phyloP scores from a whole-genome alignment of 2,329 filamentous ascomycete genomes.

The Fusarium dlaminii region DNA sequence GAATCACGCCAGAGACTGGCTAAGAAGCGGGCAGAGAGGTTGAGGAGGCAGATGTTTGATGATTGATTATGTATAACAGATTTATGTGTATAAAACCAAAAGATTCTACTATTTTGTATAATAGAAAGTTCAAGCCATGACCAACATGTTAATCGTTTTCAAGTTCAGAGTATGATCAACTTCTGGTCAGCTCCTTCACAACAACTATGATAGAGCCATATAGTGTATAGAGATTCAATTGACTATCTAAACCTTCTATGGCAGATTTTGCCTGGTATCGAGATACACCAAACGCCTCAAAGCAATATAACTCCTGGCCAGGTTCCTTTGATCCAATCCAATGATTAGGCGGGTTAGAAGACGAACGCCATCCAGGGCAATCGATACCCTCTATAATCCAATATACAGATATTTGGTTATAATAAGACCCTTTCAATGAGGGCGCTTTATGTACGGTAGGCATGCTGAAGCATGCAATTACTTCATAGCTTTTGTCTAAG shows the following conservation, averaged over 20 bases:
- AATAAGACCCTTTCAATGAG: background rate
- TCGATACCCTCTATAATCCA: slow-evolving; percentile 8
- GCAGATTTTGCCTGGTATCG: slow-evolving; percentile 21
- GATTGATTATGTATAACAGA: slow-evolving; percentile 20
- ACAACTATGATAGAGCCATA: background rate
- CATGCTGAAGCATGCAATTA: slow-evolving; percentile 1
- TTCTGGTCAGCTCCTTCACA: background rate
- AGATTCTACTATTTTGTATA: slow-evolving; percentile 8
- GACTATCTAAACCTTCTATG: slow-evolving; percentile 12
- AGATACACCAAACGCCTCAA: slow-evolving; percentile 25
- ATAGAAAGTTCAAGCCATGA: slow-evolving; percentile 6
- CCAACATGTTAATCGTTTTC: background rate
- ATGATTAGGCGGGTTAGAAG: background rate
- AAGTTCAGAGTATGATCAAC: background rate
- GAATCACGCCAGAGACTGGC: background rate
- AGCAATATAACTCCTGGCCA: background rate
- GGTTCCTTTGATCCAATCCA: background rate
- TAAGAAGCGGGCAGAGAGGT: background rate
- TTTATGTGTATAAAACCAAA: slow-evolving; percentile 20
- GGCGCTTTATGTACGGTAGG: slow-evolving; percentile 1
- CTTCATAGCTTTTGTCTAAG: slow-evolving; percentile 2
- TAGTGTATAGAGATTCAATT: slow-evolving; percentile 7
- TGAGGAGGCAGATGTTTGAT: slow-evolving; percentile 3
- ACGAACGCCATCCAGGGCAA: slow-evolving; percentile 9
- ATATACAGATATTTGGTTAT: background rate